Base-by-base conservation (phyloP, 2,329 filamentous ascomycete genomes). In the Calonectria pseudoturangicola region DNA sequence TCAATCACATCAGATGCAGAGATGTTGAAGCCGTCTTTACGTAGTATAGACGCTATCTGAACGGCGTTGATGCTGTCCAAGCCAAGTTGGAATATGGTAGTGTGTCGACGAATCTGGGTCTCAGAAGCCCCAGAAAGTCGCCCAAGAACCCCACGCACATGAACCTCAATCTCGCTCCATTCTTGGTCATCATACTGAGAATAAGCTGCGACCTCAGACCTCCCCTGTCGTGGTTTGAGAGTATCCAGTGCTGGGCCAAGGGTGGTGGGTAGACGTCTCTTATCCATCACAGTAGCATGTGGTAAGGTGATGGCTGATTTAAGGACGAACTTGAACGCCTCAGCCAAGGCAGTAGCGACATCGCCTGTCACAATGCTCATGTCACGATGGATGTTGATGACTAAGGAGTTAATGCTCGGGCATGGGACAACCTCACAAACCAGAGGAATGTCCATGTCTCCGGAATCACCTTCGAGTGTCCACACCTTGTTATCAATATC, bases 51-150 rank as follows among this genome's bases (percentile, higher is more conserved):
- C 0, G 95, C 94, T 12, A 98, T 87, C 79, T 98, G 95, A 6
- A 93, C 89, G 0, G 95, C 94, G 73, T 93, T 96, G 79, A 98
- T 97, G 81, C 96, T 98, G 83, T 98, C 96, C 4, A 98, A 86
- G 0, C 96, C 96, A n/a, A 98, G 89, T 71, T 93, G 92, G 78
- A 96, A 98, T 62, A 98, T 95, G 0, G 94, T 95, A 0, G 92
- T 95, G 12, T 89, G 81, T 15, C 87, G 88, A 4, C 81, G 79
- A 58, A 98, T 92, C 0, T 84, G 85, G 0, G 86, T 78, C 2
- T 81, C 69, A 0, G 89, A 81, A 5, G 89, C 83, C 2, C 87
- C 85, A 0, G 93, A 92, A 28, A 97, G 87, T 8, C 84, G 84
- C 0, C 90, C 87, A 21, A 96, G 82, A 0, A 91, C 85, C 0